phyloP scores from a whole-genome alignment of 768 basidiomycete species.

The Omphalotus guepiniiformis region DNA sequence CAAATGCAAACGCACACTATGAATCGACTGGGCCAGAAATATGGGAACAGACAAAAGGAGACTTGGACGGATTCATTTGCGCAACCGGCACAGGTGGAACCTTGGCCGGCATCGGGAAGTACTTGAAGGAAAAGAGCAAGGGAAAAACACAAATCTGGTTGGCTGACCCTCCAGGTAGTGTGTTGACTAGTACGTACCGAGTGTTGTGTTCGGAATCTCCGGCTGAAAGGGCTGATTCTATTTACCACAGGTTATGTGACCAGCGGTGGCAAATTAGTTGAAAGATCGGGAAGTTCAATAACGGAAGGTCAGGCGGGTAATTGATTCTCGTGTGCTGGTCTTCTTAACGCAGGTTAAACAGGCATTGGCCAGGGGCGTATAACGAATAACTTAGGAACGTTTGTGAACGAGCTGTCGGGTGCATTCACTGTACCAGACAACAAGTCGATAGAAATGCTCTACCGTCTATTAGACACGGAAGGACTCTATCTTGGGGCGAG shows the following conservation, averaged over 20 bases:
- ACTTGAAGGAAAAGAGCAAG: slow-evolving; percentile 73
- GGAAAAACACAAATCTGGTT: slow-evolving; percentile 88
- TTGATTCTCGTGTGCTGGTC: no score
- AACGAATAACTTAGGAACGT: slow-evolving; percentile 84
- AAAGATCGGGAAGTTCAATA: slow-evolving; percentile 82
- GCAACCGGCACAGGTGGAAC: slow-evolving; percentile 96
- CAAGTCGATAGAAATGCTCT: slow-evolving; percentile 91
- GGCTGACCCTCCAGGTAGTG: slow-evolving; percentile 96
- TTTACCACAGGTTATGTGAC: slow-evolving; percentile 45
- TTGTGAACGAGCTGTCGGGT: slow-evolving; percentile 74
- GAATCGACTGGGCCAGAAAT: slow-evolving; percentile 93
- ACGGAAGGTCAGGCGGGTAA: slow-evolving; percentile 79
- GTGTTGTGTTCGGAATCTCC: neutral
- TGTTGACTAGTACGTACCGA: slow-evolving; percentile 55
- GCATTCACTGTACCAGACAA: slow-evolving; percentile 85
- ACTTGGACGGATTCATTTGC: slow-evolving; percentile 88
- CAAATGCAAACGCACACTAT: slow-evolving; percentile 89
- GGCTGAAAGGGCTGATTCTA: neutral
- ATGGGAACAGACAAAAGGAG: slow-evolving; percentile 81
- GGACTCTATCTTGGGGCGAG: slow-evolving; percentile 95
- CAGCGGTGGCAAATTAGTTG: slow-evolving; percentile 72
- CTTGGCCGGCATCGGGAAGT: slow-evolving; percentile 82
- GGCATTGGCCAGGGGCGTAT: slow-evolving; percentile 97
- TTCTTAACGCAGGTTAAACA: slow-evolving; percentile 24
- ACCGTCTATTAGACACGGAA: slow-evolving; percentile 86